phyloP scores from a whole-genome alignment of 2,329 filamentous ascomycete species.

The Sarocladium kiliense region DNA sequence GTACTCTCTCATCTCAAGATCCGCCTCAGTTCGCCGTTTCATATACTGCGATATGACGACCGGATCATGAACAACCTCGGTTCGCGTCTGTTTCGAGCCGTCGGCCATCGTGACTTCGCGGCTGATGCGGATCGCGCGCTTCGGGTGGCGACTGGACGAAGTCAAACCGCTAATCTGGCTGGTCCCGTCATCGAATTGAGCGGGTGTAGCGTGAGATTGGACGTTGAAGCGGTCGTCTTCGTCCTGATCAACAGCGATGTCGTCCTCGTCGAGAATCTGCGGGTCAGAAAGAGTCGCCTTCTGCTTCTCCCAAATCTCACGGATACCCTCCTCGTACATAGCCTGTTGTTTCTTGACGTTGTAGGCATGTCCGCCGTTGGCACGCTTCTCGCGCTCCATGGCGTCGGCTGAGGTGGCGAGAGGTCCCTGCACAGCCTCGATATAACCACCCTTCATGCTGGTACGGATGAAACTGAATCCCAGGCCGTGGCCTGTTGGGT shows the following conservation, averaged over 20 bases:
- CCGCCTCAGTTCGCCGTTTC: constrained; percentile 66
- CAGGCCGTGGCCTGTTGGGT: constrained; percentile 87
- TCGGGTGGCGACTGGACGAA: constrained; percentile 58
- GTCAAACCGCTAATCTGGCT: constrained; percentile 71
- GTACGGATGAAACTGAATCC: constrained; percentile 97
- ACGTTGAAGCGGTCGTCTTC: constrained; percentile 67
- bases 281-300: constrained; percentile 70
- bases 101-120: constrained; percentile 48
- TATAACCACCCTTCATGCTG: constrained; percentile 95
- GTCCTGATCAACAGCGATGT: constrained; percentile 52
- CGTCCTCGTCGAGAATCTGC: constrained; percentile 61
- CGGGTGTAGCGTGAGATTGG: constrained; percentile 65
- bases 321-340: constrained; percentile 87
- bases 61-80: constrained; percentile 70
- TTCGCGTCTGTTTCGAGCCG: constrained; percentile 53
- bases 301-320: constrained; percentile 88
- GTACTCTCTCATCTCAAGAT: constrained; percentile 69
- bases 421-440: constrained; percentile 71
- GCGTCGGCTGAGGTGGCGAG: constrained; percentile 71
- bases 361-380: constrained; percentile 91
- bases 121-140: constrained; percentile 68
- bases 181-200: constrained; percentile 67
- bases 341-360: constrained; percentile 93
- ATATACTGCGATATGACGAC: constrained; percentile 87
- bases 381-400: constrained; percentile 79